A percentile compares a stretch with the other conserved stretches of the same genome.
phyloP scores from a whole-genome alignment of 768 basidiomycete genomes.

The Leccinum arenicola region DNA sequence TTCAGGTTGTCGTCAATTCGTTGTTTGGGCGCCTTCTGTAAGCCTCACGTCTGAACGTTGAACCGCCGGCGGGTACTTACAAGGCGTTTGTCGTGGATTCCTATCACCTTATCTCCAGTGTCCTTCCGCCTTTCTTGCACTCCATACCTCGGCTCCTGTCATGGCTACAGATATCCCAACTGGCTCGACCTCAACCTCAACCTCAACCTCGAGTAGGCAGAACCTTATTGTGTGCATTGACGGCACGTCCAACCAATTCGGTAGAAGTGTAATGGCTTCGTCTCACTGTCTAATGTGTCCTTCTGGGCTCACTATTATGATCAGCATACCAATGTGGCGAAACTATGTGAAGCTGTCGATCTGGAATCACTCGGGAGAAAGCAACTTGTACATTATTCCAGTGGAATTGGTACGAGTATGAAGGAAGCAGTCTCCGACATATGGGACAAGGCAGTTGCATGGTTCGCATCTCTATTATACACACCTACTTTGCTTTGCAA shows the following conservation, averaged over 20 bases:
- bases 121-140: too few species aligned
- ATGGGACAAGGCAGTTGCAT: conserved; percentile 4
- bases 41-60: too few species aligned
- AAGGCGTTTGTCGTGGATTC: too few species aligned
- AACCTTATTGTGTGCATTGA: conserved; percentile 13
- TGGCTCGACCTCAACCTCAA: too few species aligned
- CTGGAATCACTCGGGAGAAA: background rate
- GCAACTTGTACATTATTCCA: conserved; percentile 33
- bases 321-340: background rate
- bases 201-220: background rate
- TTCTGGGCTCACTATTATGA: background rate
- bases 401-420: conserved; percentile 33
- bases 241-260: background rate
- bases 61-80: too few species aligned
- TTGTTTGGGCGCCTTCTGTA: too few species aligned
- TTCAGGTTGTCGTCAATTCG: too few species aligned
- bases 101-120: too few species aligned
- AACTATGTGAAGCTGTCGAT: conserved; percentile 3
- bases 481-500: background rate
- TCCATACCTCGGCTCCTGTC: too few species aligned
- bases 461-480: background rate
- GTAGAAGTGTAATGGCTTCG: background rate
- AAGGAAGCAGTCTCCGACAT: conserved; percentile 10
- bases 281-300: background rate
- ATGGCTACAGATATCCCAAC: too few species aligned